Evolutionary conservation across 305 asterid genomes (phyloP).

Genomic region (Ajuga reptans): DNA sequence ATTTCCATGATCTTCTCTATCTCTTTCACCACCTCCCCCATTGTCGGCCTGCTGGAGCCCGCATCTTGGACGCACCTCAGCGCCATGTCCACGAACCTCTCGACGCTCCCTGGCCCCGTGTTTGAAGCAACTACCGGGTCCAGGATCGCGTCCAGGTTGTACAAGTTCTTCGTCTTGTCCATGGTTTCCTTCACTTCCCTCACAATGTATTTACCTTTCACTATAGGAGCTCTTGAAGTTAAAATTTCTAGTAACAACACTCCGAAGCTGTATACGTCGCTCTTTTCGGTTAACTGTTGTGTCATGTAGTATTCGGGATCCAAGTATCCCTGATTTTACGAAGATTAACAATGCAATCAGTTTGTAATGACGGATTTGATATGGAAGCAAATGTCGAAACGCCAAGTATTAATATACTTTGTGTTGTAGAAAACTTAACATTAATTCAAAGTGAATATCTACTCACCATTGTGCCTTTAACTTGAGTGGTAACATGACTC

Average conservation of each 20-base stretch:
- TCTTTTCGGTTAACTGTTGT: conserved; percentile 49
- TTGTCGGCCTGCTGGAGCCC: conserved; percentile 48
- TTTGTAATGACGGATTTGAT: too few species aligned
- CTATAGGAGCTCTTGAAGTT: conserved; percentile 43
- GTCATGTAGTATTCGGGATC: conserved; percentile 73
- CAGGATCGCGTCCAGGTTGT: conserved; percentile 38
- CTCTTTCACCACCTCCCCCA: conserved; percentile 66
- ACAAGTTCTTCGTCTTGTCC: conserved; percentile 42
- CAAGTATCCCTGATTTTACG: conserved; percentile 43
- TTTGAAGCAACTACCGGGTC: conserved; percentile 38
- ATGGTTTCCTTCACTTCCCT: conserved; percentile 35
- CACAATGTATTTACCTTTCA: conserved; percentile 48
- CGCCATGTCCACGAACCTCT: conserved; percentile 51
- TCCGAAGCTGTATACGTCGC: conserved; percentile 61
- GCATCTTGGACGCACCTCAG: conserved; percentile 50
- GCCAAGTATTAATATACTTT: too few species aligned
- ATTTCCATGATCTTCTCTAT: conserved; percentile 56
- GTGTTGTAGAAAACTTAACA: too few species aligned
- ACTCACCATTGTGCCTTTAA: conserved; percentile 63
- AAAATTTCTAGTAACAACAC: conserved; percentile 42
- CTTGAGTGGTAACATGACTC: conserved; percentile 53
- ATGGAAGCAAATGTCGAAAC: too few species aligned
- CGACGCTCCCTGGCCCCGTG: conserved; percentile 35
- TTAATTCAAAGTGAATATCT: not conserved
- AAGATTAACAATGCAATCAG: not conserved